Evolutionary conservation across 2,329 filamentous ascomycete species (phyloP).

Genomic region (Purpureocillium takamizusanense): DNA sequence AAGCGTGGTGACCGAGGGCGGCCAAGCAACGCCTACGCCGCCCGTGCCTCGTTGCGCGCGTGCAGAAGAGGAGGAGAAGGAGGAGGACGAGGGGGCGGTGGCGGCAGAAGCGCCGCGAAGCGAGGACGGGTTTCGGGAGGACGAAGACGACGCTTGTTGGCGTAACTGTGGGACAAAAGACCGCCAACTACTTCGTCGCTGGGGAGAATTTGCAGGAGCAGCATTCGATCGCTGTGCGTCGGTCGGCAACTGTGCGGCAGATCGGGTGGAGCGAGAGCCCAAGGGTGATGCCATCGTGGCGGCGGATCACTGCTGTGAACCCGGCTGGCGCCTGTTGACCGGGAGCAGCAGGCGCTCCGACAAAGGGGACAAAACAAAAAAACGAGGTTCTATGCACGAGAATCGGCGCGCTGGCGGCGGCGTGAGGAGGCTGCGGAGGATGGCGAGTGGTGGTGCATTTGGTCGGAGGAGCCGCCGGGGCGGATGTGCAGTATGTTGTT

Average conservation of each 20-base stretch:
- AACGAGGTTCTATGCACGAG: no score
- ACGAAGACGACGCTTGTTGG: not conserved
- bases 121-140: no score
- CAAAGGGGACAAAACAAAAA: no score
- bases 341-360: no score
- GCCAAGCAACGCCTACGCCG: no score
- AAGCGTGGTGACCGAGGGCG: no score
- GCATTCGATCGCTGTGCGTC: not conserved
- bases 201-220: not conserved
- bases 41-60: no score
- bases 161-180: constrained; percentile 1
- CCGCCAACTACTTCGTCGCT: not conserved
- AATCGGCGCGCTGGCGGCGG: not conserved
- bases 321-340: no score
- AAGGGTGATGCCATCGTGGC: not conserved
- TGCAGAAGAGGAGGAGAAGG: no score
- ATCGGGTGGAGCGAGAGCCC: not conserved
- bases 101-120: no score
- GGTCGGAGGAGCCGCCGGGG: not conserved
- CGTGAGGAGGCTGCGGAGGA: not conserved
- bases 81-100: not conserved
- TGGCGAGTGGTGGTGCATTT: not conserved
- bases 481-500: not conserved
- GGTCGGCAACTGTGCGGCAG: not conserved
- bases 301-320: not conserved